Base-by-base conservation (phyloP, 345 rosid genomes). In the Xanthoceras sorbifolium region DNA sequence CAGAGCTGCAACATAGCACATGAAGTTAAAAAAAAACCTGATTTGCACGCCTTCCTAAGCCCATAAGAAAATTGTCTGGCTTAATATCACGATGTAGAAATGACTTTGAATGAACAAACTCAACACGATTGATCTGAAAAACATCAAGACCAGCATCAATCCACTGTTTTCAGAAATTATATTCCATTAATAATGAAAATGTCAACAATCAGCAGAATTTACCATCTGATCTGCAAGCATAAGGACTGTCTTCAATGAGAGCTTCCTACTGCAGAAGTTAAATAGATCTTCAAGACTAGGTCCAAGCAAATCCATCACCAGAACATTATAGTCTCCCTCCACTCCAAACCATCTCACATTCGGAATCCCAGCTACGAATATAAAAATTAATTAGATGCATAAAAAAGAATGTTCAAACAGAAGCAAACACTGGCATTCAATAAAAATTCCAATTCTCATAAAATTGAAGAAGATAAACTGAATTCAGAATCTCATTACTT, bases 151-250 rank as follows among this genome's bases (percentile, higher is more conserved):
- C 18, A 8, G 42, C 61, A 69, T 25, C 14, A 82, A 38, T 72
- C 29, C 38, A 40, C 72, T 20, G 20, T 61, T 23, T 10, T 28
- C 76, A 61, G 28, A 68, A 60, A 44, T 22, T 11, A 67, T 22
- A 23, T 17, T 26, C 48, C 17, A 38, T 14, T 65, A 15, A 66
- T 9, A 66, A 20, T 72, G 25, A 17, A 40, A 4, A 15, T 1
- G n/a, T 3, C 32, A 67, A 46, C 22, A 50, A 66, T 29, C 60
- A 61, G 32, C 4, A 10, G 28, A 71, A 72, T 77, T 26, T 84
- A 93, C 99, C 98, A 96, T 93, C 81, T 96, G 99, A 85, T 96
- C 99, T 28, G 98, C 98, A 73, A 96, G 90, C 99, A 96, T 93
- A 69, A 96, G 95, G 78, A 96, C 97, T 1, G 99, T 86, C 93